Evolutionary conservation across 2,329 filamentous ascomycete species (phyloP).

Genomic region (Hirsutella thompsonii): DNA sequence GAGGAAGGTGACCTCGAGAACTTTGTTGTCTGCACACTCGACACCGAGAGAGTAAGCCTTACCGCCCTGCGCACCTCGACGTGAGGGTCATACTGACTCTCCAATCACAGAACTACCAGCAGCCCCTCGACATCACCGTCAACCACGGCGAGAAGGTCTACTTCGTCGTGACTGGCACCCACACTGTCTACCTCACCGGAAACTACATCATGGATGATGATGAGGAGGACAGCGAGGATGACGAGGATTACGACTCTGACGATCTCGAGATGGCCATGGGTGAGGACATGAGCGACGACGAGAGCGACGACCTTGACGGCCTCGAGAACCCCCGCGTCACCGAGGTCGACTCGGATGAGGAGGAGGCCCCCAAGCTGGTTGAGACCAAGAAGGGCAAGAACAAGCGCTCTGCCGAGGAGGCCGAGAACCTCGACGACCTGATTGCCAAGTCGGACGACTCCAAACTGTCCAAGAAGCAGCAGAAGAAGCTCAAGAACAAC

Average conservation of each 20-base stretch:
- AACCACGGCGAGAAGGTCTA: constrained; percentile 80
- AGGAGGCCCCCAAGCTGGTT: constrained; percentile 54
- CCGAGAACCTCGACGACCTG: constrained; percentile 65
- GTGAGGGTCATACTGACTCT: constrained; percentile 12
- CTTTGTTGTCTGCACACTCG: constrained; percentile 89
- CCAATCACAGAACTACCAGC: constrained; percentile 71
- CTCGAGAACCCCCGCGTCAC: constrained; percentile 70
- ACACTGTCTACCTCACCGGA: constrained; percentile 84
- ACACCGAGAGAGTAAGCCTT: constrained; percentile 68
- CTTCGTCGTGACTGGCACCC: constrained; percentile 83
- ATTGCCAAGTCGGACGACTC: constrained; percentile 64
- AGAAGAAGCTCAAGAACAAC: constrained; percentile 98
- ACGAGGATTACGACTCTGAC: constrained; percentile 72
- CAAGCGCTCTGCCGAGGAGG: constrained; percentile 77
- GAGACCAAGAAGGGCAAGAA: constrained; percentile 65
- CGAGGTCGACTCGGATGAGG: constrained; percentile 71
- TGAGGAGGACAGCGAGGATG: constrained; percentile 53
- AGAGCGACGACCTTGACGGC: constrained; percentile 66
- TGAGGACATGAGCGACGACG: constrained; percentile 60
- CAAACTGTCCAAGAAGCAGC: constrained; percentile 89
- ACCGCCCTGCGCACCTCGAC: not conserved
- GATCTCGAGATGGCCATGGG: constrained; percentile 62
- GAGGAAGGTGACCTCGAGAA: constrained; percentile 64
- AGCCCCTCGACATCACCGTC: constrained; percentile 86
- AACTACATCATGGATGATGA: constrained; percentile 80